Base-by-base conservation (phyloP, 108 stramenopile genomes). In the Heterococcus sp. region DNA sequence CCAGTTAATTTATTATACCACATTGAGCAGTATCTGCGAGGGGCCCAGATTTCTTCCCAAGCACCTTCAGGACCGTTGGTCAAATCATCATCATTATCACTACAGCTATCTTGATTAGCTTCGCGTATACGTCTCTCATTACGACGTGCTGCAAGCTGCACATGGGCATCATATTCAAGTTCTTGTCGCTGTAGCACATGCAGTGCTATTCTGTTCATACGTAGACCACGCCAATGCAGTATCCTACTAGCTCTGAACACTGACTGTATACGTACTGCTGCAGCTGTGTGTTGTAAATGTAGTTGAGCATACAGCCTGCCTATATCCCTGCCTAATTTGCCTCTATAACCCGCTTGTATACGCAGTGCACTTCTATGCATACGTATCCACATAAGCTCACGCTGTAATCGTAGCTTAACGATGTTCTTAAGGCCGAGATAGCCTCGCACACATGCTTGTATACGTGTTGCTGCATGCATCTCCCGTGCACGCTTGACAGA, bases 141-240 rank as follows among this genome's bases (percentile, higher is more conserved):
- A 21, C 87, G 80, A 5, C 38, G 28, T 3, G 77, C 38, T 30
- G 64, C 78, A 58, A 37, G 39, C 8, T 37, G 40, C 30, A 75
- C 3, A n/a, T 84, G 76, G 65, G 82, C 78, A 36, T 63, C 63
- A 35, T 38, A 85, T 75, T 89, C 88, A 34, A 87, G 32, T 64
- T 87, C 84, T 31, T 87, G 88, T 1, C 88, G 73, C 68, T 74
- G 73, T 26, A 86, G 81, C 37, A 89, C 85, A n/a, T 76, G 80
- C 31, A 35, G 68, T 64, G 88, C 86, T 37, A 89, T 75, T 63
- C 75, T 82, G 81, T 89, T 89, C 34, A 89, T 81, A 1, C 82
- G 79, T 2, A 89, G 74, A 35, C 87, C 84, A 8, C 75, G 81
- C 87, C 87, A 89, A 26, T 71, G 29, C 71, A 89, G 38, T 34